Evolutionary conservation across 495 filamentous ascomycete species (phyloP).

Genomic region (Xylaria acuta): DNA sequence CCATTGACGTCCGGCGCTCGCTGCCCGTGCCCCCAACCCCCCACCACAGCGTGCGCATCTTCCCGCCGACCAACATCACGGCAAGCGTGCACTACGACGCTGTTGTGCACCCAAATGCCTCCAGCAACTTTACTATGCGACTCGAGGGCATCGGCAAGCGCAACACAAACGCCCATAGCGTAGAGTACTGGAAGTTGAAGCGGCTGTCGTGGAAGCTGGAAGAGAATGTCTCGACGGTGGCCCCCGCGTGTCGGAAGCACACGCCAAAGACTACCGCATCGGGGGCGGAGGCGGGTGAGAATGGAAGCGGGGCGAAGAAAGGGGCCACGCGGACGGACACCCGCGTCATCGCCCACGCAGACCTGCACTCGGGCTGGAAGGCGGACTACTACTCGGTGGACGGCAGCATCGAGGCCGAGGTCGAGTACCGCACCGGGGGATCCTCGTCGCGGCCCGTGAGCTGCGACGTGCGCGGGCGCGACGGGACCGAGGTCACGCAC

Average conservation of each 20-base stretch:
- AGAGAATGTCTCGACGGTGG: constrained; percentile 79
- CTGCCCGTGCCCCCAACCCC: constrained; percentile 65
- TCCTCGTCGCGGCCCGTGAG: constrained; percentile 49
- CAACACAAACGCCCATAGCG: constrained; percentile 55
- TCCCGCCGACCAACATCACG: constrained; percentile 93
- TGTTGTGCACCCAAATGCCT: constrained; percentile 86
- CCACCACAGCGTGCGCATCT: constrained; percentile 85
- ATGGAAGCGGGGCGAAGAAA: constrained; percentile 57
- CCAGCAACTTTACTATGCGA: constrained; percentile 77
- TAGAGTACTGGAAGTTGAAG: constrained; percentile 83
- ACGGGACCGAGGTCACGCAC: constrained; percentile 80
- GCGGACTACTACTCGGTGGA: constrained; percentile 80
- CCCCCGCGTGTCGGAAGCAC: constrained; percentile 83
- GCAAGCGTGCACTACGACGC: constrained; percentile 79
- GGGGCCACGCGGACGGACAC: constrained; percentile 79
- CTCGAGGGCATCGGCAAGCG: constrained; percentile 78
- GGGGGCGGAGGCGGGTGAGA: constrained; percentile 40
- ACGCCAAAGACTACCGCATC: constrained; percentile 59
- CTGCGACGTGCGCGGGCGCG: constrained; percentile 81
- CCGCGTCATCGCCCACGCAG: constrained; percentile 74
- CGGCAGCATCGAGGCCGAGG: constrained; percentile 81
- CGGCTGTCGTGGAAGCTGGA: constrained; percentile 94
- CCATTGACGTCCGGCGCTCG: constrained; percentile 75
- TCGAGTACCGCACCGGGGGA: constrained; percentile 69
- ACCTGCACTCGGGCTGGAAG: constrained; percentile 92